Evolutionary conservation across 2,329 filamentous ascomycete genomes (phyloP), one percentile per base, ranked within the genome.

Genomic region (Ramularia endophylla): DNA sequence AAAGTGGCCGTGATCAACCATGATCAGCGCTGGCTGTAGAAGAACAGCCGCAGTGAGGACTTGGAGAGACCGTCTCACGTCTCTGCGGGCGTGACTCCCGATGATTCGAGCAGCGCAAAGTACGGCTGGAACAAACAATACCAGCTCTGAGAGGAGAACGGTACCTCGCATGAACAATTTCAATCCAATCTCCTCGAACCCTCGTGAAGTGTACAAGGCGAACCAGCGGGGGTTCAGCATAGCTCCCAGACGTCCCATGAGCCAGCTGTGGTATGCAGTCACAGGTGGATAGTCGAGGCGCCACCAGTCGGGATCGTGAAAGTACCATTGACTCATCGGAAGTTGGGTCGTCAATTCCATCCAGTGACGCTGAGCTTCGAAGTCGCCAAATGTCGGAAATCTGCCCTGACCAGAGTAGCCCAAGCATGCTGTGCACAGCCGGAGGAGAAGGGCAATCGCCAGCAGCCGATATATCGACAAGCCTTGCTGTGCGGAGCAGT

Each of bases 311-410:
- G 95, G 71, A 62, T 97, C 89, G 63, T 97, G 87, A 59, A 94
- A 95, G 65, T 97, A 97, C 92, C 92, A 97, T 63, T 90, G 84
- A 6, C 87, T 90, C 29, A 94, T 74, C 11, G 92, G 92, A 2
- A 97, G 72, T 44, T 94, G 80, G 7, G 79, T 85, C 2, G 90
- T 95, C 51, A 97, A 73, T 60, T 97, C 92, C 89, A 97, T 95
- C 92, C 92, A 98, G 65, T 98, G 92, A 55, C 92, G 73, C 65
- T 98, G 92, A 3, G 92, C 92, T 69, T 98, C 92, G 67, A 94
- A 97, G 65, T 98, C 92, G 51, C 92, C 92, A 60, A 88, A 85
- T 79, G 95, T 87, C 5, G 92, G 90, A 27, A 89, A 88, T 46
- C 78, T 78, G 45, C 82, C 71, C 57, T 82, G 85, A 43, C 89